Base-by-base conservation (phyloP, 495 filamentous ascomycete species). In the Penicillium lividum region DNA sequence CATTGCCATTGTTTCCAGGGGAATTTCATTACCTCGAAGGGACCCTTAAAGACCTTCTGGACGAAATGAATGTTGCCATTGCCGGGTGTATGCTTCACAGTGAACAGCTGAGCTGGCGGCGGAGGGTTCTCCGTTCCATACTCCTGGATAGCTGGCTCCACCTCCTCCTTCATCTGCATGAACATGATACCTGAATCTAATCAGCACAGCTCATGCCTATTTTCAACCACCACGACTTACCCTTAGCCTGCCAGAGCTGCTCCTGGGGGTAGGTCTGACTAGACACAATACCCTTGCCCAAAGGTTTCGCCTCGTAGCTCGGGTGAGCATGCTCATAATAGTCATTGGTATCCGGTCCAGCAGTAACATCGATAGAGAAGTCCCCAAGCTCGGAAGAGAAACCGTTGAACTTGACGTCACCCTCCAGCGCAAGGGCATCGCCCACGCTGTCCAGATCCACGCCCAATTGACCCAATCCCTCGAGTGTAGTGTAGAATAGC, bases 1-100 rank as follows among this genome's bases (percentile, higher is more conserved):
- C 27, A 58, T 5, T 8, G 11, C 1, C 1, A 7, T 30, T 38
- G 8, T 8, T 33, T 7, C 1, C 25, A 22, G 5, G 3, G 27
- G n/a, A 18, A 5, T 22, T 8, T 43, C 13, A 27, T 46, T 77
- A 85, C 82, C 78, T 90, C 91, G 68, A 98, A 98, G 25, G 86
- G 65, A 1, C 95, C 95, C 67, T 90, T 84, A 69, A 97, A 98
- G 3, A 92, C 82, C 73, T 96, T 98, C 72, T 98, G 93, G 40
- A 98, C 83, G 48, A 95, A 77, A 59, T 98, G 94, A 4, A 92
- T 63, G 65, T 98, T 98, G 13, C 93, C 95, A 18, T 74, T 49
- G 11, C 84, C 85, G 18, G 90, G 86, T 0, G 74, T 66, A 57
- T 95, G 87, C 38, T 76, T 69, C 53, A 98, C 80, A 5, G 89